Percentiles rank a stretch among this genome's conserved stretches.
Evolutionary conservation across 2,329 filamentous ascomycete species (phyloP).

Genomic region (Cercospora zeina): DNA sequence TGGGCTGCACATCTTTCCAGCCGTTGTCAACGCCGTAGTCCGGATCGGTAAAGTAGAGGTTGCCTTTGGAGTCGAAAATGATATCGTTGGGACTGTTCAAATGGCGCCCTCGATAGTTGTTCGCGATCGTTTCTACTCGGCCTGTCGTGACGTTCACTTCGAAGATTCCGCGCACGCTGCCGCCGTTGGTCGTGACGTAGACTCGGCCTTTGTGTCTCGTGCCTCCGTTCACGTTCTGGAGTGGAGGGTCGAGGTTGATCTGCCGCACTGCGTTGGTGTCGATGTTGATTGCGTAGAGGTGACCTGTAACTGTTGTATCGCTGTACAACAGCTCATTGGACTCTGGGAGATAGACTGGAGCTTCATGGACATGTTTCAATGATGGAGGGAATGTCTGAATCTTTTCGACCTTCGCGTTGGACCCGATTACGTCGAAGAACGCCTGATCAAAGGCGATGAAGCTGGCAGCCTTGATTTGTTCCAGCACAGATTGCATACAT

Average conservation of each 20-base stretch:
- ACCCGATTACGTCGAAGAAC: slow-evolving; percentile 34
- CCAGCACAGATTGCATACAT: slow-evolving; percentile 19
- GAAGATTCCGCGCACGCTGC: slow-evolving; percentile 29
- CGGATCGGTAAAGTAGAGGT: slow-evolving; percentile 38
- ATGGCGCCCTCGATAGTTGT: slow-evolving; percentile 61
- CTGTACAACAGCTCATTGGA: slow-evolving; percentile 34
- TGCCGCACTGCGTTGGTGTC: slow-evolving; percentile 27
- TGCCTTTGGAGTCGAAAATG: slow-evolving; percentile 50
- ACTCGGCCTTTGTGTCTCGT: slow-evolving; percentile 29
- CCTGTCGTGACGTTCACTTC: slow-evolving; percentile 26
- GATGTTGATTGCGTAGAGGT: slow-evolving; percentile 32
- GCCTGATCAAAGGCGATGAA: slow-evolving; percentile 35
- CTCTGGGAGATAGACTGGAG: slow-evolving; percentile 33
- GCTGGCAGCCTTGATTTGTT: slow-evolving; percentile 26
- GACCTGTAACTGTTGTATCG: slow-evolving; percentile 31
- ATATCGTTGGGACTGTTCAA: slow-evolving; percentile 64
- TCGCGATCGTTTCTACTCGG: slow-evolving; percentile 47
- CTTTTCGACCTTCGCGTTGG: slow-evolving; percentile 31
- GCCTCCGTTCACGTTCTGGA: slow-evolving; percentile 34
- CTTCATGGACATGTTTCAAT: slow-evolving; percentile 33
- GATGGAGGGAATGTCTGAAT: slow-evolving; percentile 30
- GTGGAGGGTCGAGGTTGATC: slow-evolving; percentile 28
- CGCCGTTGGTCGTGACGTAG: slow-evolving; percentile 33
- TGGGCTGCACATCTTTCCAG: slow-evolving; percentile 54
- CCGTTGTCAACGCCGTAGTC: slow-evolving; percentile 45